phyloP scores from a whole-genome alignment of 1,139 yeast genomes.

The Wickerhamomyces sp. region DNA sequence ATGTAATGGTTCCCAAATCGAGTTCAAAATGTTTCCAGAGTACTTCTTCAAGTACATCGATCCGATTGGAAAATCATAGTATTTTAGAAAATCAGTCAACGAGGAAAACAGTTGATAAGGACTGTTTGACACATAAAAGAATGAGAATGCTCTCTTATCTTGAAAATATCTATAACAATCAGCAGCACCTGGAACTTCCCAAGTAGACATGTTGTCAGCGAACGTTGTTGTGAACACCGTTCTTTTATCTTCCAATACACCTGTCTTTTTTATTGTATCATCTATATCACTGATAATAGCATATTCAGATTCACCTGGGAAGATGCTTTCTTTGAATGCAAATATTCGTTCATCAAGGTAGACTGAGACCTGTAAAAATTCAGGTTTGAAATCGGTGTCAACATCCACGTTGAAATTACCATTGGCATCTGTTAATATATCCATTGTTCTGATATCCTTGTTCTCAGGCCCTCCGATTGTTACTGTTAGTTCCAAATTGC shows the following conservation, averaged over 20 bases:
- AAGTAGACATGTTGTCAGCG: slow-evolving; percentile 54
- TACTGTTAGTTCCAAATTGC: slow-evolving; percentile 47
- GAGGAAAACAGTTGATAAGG: slow-evolving; percentile 85
- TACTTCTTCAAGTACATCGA: slow-evolving; percentile 86
- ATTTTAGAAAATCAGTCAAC: slow-evolving; percentile 52
- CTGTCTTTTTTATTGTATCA: slow-evolving; percentile 88
- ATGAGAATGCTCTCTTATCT: slow-evolving; percentile 42
- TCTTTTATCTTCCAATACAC: slow-evolving; percentile 83
- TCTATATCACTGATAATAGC: slow-evolving; percentile 90
- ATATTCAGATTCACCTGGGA: slow-evolving; percentile 46
- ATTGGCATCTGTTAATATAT: slow-evolving; percentile 45
- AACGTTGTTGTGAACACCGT: slow-evolving; percentile 76
- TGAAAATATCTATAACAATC: slow-evolving; percentile 55
- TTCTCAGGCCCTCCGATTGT: slow-evolving; percentile 43
- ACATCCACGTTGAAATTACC: slow-evolving; percentile 54
- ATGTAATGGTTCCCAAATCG: slow-evolving; percentile 81
- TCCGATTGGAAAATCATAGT: slow-evolving; percentile 54
- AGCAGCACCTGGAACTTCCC: slow-evolving; percentile 71
- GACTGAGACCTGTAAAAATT: slow-evolving; percentile 40
- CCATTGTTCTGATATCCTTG: slow-evolving; percentile 25
- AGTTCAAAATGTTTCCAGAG: slow-evolving; percentile 68
- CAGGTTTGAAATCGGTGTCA: slow-evolving; percentile 50
- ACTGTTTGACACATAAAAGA: slow-evolving; percentile 91
- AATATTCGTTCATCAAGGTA: slow-evolving; percentile 40
- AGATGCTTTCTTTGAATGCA: slow-evolving; percentile 39